A percentile compares a stretch with the other conserved stretches of the same genome.
Conservation (phyloP, 352 stramenopile species). For the Halophytophthora polymorphica region DNA sequence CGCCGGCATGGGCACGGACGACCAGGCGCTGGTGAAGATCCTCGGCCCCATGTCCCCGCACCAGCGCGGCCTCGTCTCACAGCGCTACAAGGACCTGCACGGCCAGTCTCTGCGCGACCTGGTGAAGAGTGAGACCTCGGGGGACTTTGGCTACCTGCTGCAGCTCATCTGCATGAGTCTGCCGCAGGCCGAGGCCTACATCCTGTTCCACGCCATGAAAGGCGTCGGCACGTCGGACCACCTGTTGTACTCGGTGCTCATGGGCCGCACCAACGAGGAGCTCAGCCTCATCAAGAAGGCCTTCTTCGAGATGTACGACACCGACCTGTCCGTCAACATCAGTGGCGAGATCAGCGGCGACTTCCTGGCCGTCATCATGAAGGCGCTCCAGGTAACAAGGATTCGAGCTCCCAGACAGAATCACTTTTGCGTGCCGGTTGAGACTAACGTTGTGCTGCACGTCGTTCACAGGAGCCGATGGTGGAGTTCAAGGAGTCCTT, state of each 20-base stretch:
- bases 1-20: constrained; percentile 59
- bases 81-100: constrained; percentile 62
- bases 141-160: constrained; percentile 56
- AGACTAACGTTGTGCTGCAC: constrained; percentile 1
- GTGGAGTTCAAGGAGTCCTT: constrained; percentile 42
- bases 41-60: constrained; percentile 41
- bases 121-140: constrained; percentile 64
- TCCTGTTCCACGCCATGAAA: constrained; percentile 62
- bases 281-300: constrained; percentile 48
- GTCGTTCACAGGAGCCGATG: constrained; percentile 21
- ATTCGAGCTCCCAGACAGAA: neutral
- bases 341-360: constrained; percentile 45
- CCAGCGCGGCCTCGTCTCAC: constrained; percentile 43
- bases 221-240: constrained; percentile 54
- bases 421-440: neutral
- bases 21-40: constrained; percentile 53
- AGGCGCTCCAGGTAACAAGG: constrained; percentile 40
- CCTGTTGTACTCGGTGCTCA: constrained; percentile 56
- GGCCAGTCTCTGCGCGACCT: constrained; percentile 43
- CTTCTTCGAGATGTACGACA: constrained; percentile 53
- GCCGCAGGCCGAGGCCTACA: constrained; percentile 55
- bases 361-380: constrained; percentile 51
- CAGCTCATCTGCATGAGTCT: constrained; percentile 53
- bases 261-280: constrained; percentile 51
- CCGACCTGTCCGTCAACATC: constrained; percentile 44